Conservation (phyloP, 2,329 filamentous ascomycete genomes). For the Epichloe glyceriae region DNA sequence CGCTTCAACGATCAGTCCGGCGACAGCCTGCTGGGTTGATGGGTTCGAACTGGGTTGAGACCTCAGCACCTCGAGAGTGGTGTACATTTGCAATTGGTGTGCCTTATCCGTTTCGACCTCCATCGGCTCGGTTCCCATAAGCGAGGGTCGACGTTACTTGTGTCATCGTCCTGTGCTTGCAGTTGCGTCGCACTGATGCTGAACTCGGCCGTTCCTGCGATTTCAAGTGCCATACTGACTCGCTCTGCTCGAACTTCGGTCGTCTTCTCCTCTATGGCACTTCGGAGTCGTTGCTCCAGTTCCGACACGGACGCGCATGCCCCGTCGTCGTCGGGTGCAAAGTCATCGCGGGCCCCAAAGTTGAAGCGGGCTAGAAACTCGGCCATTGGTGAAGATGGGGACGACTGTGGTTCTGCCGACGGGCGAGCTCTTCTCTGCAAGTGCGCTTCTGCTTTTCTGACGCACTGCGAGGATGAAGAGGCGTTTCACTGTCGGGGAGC, state of each 20-base stretch:
- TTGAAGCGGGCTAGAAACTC: slow-evolving; percentile 27
- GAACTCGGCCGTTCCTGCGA: slow-evolving; percentile 32
- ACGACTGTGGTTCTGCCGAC: not conserved
- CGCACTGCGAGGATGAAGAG: not conserved
- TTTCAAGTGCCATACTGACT: slow-evolving; percentile 31
- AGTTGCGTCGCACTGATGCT: slow-evolving; percentile 23
- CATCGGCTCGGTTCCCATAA: slow-evolving; percentile 17
- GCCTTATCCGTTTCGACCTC: slow-evolving; percentile 5
- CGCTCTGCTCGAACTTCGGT: slow-evolving; percentile 37
- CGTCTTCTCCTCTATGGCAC: slow-evolving; percentile 27
- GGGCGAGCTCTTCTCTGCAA: not conserved
- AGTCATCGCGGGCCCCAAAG: slow-evolving; percentile 13
- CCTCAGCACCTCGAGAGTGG: slow-evolving; percentile 31
- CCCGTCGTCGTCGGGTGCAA: slow-evolving; percentile 10
- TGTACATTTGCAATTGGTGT: slow-evolving; percentile 25
- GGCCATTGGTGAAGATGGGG: slow-evolving; percentile 15
- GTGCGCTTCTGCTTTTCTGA: not conserved
- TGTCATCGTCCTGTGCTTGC: slow-evolving; percentile 21
- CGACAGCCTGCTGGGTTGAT: slow-evolving; percentile 33
- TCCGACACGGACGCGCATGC: slow-evolving; percentile 28
- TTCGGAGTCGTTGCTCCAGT: slow-evolving; percentile 31
- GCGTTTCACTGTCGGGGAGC: not conserved
- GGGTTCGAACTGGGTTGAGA: slow-evolving; percentile 37
- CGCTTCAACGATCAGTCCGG: slow-evolving; percentile 32
- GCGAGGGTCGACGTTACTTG: slow-evolving; percentile 21